These are phyloP conservation scores for Condylostoma magnum DNA, from an alignment of 169 alveolate genomes.

Conservation along the genomic window DNA sequence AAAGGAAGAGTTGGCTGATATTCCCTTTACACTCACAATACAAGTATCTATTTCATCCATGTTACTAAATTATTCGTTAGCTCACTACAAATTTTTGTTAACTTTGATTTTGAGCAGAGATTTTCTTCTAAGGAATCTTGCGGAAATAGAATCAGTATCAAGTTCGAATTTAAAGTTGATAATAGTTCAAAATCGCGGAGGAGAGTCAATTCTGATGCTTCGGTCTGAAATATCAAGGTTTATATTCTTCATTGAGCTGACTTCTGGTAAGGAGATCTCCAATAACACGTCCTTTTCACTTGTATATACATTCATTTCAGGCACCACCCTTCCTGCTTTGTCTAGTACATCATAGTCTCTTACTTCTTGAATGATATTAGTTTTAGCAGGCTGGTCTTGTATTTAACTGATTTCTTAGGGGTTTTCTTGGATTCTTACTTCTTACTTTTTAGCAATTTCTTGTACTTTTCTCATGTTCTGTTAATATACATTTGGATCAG, in stretches of 20 bases:
- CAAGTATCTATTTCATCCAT: no score
- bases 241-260: neutral
- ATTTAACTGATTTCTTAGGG: neutral
- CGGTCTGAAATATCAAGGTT: neutral
- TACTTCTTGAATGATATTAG: neutral
- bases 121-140: no score
- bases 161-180: no score
- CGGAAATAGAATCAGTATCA: no score
- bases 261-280: neutral
- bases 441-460: constrained; percentile 2
- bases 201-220: neutral
- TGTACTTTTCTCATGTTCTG: constrained; percentile 27
- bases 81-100: no score
- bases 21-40: no score
- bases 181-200: no score
- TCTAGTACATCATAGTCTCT: neutral
- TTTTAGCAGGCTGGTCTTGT: neutral
- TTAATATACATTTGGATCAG: no score
- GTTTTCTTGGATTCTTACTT: neutral
- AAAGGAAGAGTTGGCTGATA: no score
- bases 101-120: no score
- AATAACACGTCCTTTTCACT: neutral
- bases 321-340: neutral
- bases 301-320: neutral
- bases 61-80: no score